These are phyloP conservation scores for Chaetomium sp. DNA, from an alignment of 2,329 filamentous ascomycete species.

Conservation along the genomic window DNA sequence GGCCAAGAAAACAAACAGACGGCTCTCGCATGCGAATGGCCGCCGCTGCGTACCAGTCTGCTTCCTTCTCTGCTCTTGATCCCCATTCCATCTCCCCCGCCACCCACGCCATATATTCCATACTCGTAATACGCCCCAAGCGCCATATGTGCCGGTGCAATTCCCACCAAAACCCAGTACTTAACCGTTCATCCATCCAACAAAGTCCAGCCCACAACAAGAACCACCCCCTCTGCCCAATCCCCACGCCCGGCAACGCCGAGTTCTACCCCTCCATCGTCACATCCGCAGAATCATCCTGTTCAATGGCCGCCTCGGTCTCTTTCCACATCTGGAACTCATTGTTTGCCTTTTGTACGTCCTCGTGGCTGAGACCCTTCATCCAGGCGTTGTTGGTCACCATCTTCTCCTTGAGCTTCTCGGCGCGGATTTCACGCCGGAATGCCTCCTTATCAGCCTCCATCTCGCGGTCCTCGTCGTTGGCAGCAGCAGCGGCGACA, in stretches of 20 bases:
- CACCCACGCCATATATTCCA: neutral
- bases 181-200: no score
- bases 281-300: conserved; percentile 9
- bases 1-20: no score
- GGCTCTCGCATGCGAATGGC: no score
- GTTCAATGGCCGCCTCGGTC: conserved; percentile 25
- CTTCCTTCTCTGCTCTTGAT: neutral
- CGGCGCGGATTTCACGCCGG: conserved; percentile 34
- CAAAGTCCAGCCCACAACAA: neutral
- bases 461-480: conserved; percentile 33
- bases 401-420: conserved; percentile 66
- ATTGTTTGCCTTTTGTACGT: conserved; percentile 68
- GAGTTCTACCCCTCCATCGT: conserved; percentile 15
- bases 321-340: conserved; percentile 50
- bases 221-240: neutral
- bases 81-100: neutral
- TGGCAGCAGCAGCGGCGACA: neutral
- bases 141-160: neutral
- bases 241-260: neutral
- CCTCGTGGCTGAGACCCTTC: conserved; percentile 70
- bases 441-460: conserved; percentile 42
- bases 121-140: neutral
- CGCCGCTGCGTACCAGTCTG: no score
- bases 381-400: conserved; percentile 77
- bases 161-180: neutral